phyloP scores from a whole-genome alignment of 1,284 basidiomycete genomes.

The Apiotrichum gracile region DNA sequence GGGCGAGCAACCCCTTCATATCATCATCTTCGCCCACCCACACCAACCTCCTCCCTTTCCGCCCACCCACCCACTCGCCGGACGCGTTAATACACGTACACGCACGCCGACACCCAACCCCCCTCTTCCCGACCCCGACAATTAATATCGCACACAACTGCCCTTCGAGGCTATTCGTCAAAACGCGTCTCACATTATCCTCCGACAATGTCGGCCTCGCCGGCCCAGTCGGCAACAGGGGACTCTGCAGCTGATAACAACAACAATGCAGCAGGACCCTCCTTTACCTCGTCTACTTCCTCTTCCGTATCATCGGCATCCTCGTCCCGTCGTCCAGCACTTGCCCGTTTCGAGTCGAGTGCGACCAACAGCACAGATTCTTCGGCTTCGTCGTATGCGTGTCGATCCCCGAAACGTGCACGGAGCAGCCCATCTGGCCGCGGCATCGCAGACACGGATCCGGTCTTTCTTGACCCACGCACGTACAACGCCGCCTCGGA shows the following conservation, averaged over 20 bases:
- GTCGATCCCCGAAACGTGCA: slow-evolving; percentile 33
- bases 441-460: background rate
- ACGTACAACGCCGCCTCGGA: background rate
- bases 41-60: too few relatives aligned
- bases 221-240: background rate
- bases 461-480: background rate
- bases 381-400: background rate
- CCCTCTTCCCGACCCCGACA: too few relatives aligned
- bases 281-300: too few relatives aligned
- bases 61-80: too few relatives aligned
- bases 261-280: too few relatives aligned
- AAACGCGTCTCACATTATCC: background rate
- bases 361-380: background rate
- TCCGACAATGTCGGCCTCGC: background rate
- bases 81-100: too few relatives aligned
- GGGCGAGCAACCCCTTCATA: too few relatives aligned
- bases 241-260: background rate
- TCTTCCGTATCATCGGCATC: too few relatives aligned
- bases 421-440: slow-evolving; percentile 23
- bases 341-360: background rate
- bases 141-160: too few relatives aligned
- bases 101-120: too few relatives aligned
- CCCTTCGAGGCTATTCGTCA: background rate
- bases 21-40: too few relatives aligned
- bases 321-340: background rate